Conservation (phyloP, 129 eudicot species). For the Centaurea solstitialis region DNA sequence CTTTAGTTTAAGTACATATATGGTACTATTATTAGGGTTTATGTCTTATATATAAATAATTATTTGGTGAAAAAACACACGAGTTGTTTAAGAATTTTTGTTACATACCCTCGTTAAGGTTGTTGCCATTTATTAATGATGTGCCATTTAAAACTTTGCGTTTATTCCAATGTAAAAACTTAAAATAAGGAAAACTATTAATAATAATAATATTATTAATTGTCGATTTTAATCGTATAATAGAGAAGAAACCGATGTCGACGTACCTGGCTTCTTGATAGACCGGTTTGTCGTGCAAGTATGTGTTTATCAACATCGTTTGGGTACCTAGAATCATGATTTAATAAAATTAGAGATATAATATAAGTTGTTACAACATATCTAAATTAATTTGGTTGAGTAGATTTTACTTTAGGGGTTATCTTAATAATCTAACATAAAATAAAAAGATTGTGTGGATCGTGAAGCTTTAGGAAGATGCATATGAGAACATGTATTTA, state of each 20-base stretch:
- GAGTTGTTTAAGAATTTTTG: neutral
- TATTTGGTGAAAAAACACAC: neutral
- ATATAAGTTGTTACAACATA: neutral
- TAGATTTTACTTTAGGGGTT: neutral
- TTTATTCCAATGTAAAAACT: neutral
- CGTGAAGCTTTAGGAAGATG: constrained; percentile 21
- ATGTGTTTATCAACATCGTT: constrained; percentile 94
- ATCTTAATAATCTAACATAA: constrained; percentile 17
- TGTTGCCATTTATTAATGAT: neutral
- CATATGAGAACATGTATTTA: constrained; percentile 27
- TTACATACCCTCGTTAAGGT: neutral
- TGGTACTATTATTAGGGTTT: neutral
- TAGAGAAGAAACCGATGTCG: constrained; percentile 20
- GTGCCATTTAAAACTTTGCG: neutral
- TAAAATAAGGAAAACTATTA: neutral
- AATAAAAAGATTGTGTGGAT: constrained; percentile 40
- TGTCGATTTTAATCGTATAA: neutral
- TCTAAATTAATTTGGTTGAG: neutral
- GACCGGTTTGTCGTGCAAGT: constrained; percentile 96
- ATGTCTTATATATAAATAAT: constrained; percentile 1
- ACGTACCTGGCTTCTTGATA: constrained; percentile 96
- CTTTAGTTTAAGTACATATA: constrained; percentile 1
- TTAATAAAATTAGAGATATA: neutral
- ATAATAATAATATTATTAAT: neutral
- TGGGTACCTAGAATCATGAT: constrained; percentile 71